Percentiles rank a stretch among this genome's conserved stretches.
Conservation (phyloP, 495 filamentous ascomycete species). For the Extremus antarcticus region DNA sequence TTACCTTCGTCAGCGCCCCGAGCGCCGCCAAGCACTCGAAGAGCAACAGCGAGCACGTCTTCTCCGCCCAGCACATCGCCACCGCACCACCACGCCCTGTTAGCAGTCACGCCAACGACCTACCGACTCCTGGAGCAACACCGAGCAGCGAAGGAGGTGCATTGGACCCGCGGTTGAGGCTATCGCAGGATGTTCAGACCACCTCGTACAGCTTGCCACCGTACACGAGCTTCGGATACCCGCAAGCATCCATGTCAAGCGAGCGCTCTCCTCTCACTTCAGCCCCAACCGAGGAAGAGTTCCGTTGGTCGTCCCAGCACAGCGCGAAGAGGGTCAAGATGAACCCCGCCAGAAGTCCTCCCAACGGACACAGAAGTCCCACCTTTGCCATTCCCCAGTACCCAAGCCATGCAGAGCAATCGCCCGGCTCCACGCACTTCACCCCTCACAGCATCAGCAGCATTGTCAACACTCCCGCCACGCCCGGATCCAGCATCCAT, state of each 20-base stretch:
- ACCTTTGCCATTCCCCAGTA: slow-evolving; percentile 10
- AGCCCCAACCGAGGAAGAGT: slow-evolving; percentile 1
- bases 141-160: background rate
- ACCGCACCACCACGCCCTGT: slow-evolving; percentile 5
- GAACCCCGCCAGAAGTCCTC: background rate
- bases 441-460: slow-evolving; percentile 17
- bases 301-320: slow-evolving; percentile 17
- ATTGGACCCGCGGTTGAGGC: slow-evolving; percentile 4
- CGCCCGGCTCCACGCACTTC: slow-evolving; percentile 1
- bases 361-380: background rate
- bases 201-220: background rate
- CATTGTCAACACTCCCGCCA: slow-evolving; percentile 20
- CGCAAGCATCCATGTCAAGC: background rate
- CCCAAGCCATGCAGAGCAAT: slow-evolving; percentile 3
- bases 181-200: background rate
- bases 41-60: slow-evolving; percentile 14
- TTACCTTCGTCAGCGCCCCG: slow-evolving; percentile 8
- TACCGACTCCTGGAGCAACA: slow-evolving; percentile 10
- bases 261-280: slow-evolving; percentile 4
- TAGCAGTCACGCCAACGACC: slow-evolving; percentile 5
- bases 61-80: slow-evolving; percentile 18
- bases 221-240: background rate
- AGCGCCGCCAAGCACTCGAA: background rate
- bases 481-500: slow-evolving; percentile 19
- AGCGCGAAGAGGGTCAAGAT: background rate